These are phyloP conservation scores for Fremontodendron californicum DNA, from an alignment of 345 rosid genomes.

Conservation along the genomic window DNA sequence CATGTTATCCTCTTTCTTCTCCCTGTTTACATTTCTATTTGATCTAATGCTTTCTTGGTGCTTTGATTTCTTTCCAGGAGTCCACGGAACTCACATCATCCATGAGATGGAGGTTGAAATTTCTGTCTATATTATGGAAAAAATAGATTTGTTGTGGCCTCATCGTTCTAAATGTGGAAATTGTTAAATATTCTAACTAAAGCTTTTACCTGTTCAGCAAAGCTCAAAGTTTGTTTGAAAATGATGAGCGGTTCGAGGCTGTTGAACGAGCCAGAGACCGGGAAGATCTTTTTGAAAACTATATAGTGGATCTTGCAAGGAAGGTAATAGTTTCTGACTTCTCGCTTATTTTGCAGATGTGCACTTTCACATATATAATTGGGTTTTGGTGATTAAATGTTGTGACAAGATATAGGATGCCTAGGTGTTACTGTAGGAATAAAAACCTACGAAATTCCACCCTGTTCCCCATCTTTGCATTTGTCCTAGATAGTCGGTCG, in stretches of 20 bases:
- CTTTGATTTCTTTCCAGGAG: slow-evolving; percentile 55
- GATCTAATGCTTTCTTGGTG: slow-evolving; percentile 16
- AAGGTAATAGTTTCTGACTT: slow-evolving; percentile 49
- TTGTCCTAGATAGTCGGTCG: not conserved
- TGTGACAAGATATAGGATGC: not conserved
- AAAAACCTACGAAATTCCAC: not conserved
- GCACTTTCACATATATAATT: not conserved
- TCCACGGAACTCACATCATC: slow-evolving; percentile 79
- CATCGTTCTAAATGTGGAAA: not conserved
- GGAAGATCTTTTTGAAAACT: slow-evolving; percentile 87
- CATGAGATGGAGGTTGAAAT: slow-evolving; percentile 79
- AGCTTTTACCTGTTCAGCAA: slow-evolving; percentile 50
- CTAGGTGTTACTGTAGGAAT: not conserved
- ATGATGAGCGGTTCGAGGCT: slow-evolving; percentile 92
- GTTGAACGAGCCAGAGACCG: slow-evolving; percentile 86
- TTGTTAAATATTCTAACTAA: slow-evolving; percentile 24
- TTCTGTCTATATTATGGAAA: slow-evolving; percentile 9
- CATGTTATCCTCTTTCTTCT: not conserved
- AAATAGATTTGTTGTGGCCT: slow-evolving; percentile 12
- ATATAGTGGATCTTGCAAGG: slow-evolving; percentile 83
- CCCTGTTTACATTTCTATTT: slow-evolving; percentile 18
- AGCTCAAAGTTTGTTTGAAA: slow-evolving; percentile 79
- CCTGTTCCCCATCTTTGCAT: not conserved
- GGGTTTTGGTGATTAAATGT: not conserved
- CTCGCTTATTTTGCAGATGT: not conserved